These are phyloP conservation scores for Aplosporella prunicola DNA, from an alignment of 2,329 filamentous ascomycete species.

Conservation along the genomic window DNA sequence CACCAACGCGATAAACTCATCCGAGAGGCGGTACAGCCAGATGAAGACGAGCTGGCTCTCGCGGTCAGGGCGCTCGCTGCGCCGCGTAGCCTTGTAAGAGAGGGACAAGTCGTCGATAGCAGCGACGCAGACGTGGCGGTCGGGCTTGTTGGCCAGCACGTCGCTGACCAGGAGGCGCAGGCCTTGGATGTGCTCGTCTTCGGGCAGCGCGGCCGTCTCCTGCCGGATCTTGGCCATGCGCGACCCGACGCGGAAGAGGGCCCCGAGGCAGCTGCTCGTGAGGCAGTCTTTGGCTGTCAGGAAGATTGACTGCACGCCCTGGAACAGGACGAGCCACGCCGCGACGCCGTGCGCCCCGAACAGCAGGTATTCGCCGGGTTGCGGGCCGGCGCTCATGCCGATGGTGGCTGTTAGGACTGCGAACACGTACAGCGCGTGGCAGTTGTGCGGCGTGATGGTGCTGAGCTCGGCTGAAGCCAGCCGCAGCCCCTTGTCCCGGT, in stretches of 20 bases:
- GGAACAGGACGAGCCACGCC: background rate
- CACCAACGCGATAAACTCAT: slow-evolving; percentile 1
- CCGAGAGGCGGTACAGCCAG: background rate
- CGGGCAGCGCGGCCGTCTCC: background rate
- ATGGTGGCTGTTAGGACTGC: no score
- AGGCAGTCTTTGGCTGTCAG: background rate
- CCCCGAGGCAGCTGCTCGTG: background rate
- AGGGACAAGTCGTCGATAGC: background rate
- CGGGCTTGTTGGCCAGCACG: background rate
- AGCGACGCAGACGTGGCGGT: background rate
- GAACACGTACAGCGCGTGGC: slow-evolving; percentile 1
- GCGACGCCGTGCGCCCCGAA: background rate
- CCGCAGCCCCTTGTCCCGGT: slow-evolving; percentile 3
- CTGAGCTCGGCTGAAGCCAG: background rate
- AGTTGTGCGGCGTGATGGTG: background rate
- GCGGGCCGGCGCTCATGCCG: no score
- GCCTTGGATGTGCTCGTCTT: background rate
- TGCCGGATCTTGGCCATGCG: background rate
- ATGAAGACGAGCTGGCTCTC: slow-evolving; percentile 1
- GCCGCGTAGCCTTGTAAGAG: background rate
- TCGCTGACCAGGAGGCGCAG: background rate
- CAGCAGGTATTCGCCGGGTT: slow-evolving; percentile 8
- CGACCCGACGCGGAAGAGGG: background rate
- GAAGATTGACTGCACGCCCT: background rate
- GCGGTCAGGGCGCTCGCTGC: background rate